Evolutionary conservation across 768 basidiomycete species (phyloP).

Genomic region (Leccinum obscurum): DNA sequence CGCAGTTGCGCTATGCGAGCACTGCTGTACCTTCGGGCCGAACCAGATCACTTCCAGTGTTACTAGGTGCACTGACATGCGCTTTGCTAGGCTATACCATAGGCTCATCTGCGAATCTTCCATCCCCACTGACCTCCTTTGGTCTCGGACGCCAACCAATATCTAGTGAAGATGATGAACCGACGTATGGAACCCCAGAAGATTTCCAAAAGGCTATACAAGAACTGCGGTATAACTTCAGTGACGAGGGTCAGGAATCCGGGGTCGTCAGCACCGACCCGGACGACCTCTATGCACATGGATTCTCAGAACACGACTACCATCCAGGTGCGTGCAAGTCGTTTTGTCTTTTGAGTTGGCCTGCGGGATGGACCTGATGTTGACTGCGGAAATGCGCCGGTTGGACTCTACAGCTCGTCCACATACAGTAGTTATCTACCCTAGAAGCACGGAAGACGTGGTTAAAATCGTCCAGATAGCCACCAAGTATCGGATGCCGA

Average conservation of each 20-base stretch:
- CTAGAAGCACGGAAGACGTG: conserved; percentile 76
- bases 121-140: conserved; percentile 9
- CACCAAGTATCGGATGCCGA: conserved; percentile 70
- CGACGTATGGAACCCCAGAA: conserved; percentile 48
- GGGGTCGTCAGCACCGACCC: conserved; percentile 48
- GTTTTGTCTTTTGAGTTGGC: not conserved
- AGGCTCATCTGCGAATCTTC: conserved; percentile 11
- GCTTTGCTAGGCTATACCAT: conserved; percentile 26
- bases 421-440: conserved; percentile 67
- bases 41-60: conserved; percentile 3
- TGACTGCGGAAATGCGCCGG: not conserved
- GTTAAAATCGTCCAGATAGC: conserved; percentile 76
- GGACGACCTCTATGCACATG: conserved; percentile 53
- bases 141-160: not conserved
- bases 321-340: conserved; percentile 43
- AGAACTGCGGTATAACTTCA: conserved; percentile 46
- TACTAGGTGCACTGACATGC: conserved; percentile 23
- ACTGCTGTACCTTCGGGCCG: not conserved
- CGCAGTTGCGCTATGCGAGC: conserved; percentile 15
- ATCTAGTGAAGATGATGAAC: conserved; percentile 14
- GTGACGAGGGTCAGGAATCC: not conserved
- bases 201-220: conserved; percentile 56
- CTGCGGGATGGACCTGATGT: too few species aligned
- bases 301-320: conserved; percentile 53
- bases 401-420: conserved; percentile 32